A percentile compares a stretch with the other conserved stretches of the same genome.
These are phyloP conservation scores for Euptelea pleiosperma DNA, from an alignment of 164 flowering plant genomes.

Conservation along the genomic window DNA sequence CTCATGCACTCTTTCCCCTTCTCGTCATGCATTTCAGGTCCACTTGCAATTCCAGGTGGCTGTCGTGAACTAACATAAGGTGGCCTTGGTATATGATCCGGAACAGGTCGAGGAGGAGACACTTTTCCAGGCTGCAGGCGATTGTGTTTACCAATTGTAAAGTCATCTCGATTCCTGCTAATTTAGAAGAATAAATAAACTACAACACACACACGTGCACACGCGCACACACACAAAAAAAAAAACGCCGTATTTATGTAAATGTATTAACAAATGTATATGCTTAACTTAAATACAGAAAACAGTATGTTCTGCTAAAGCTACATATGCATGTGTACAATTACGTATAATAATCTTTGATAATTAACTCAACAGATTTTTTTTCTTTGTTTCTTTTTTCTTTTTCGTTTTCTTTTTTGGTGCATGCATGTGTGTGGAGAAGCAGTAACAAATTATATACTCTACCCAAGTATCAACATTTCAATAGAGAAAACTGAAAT, in stretches of 20 bases:
- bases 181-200: constrained; percentile 10
- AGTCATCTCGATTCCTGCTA: constrained; percentile 33
- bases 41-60: constrained; percentile 67
- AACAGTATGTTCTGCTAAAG: no score
- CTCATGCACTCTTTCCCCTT: constrained; percentile 86
- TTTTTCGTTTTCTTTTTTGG: no score
- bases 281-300: no score
- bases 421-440: neutral
- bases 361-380: no score
- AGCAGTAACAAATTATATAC: neutral
- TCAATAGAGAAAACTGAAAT: neutral
- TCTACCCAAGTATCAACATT: neutral
- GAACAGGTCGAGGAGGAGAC: constrained; percentile 83
- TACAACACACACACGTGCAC: no score
- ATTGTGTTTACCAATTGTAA: constrained; percentile 37
- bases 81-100: constrained; percentile 68
- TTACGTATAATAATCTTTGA: no score
- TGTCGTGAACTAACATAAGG: constrained; percentile 59
- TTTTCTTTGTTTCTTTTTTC: no score
- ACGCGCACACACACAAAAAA: no score
- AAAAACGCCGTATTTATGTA: no score
- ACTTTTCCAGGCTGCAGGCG: constrained; percentile 74
- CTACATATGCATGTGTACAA: no score
- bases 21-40: constrained; percentile 81
- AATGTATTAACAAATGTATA: no score